phyloP scores from a whole-genome alignment of 2,329 filamentous ascomycete genomes.

The Botrytis fabae region DNA sequence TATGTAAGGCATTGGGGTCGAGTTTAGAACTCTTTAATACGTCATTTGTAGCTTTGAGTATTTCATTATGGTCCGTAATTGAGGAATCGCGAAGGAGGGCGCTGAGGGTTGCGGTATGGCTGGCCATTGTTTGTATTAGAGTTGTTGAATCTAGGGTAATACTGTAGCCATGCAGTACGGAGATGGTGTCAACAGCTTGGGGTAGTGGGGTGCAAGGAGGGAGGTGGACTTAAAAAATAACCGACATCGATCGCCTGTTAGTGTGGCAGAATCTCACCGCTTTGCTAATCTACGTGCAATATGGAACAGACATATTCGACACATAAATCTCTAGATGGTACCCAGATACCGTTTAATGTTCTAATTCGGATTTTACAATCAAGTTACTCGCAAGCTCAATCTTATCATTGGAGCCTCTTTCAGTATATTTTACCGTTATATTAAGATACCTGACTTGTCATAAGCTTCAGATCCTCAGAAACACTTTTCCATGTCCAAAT shows the following conservation, averaged over 20 bases:
- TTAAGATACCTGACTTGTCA: background rate
- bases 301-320: background rate
- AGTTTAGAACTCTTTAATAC: slow-evolving; percentile 61
- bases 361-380: background rate
- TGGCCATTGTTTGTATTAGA: slow-evolving; percentile 22
- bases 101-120: slow-evolving; percentile 39
- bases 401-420: background rate
- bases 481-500: background rate
- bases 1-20: slow-evolving; percentile 61
- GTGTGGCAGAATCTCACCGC: slow-evolving; percentile 17
- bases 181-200: slow-evolving; percentile 24
- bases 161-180: slow-evolving; percentile 16
- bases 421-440: background rate
- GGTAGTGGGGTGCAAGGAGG: slow-evolving; percentile 18
- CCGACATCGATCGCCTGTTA: background rate
- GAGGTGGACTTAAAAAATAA: slow-evolving; percentile 15
- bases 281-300: background rate
- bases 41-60: slow-evolving; percentile 64
- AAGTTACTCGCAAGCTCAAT: background rate
- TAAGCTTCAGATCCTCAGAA: background rate
- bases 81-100: slow-evolving; percentile 51
- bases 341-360: background rate
- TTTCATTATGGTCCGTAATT: slow-evolving; percentile 71
- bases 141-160: background rate
- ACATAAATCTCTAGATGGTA: background rate